Evolutionary conservation across 176 grass and related monocot species (phyloP).

Genomic region (Phoenix dactylifera): DNA sequence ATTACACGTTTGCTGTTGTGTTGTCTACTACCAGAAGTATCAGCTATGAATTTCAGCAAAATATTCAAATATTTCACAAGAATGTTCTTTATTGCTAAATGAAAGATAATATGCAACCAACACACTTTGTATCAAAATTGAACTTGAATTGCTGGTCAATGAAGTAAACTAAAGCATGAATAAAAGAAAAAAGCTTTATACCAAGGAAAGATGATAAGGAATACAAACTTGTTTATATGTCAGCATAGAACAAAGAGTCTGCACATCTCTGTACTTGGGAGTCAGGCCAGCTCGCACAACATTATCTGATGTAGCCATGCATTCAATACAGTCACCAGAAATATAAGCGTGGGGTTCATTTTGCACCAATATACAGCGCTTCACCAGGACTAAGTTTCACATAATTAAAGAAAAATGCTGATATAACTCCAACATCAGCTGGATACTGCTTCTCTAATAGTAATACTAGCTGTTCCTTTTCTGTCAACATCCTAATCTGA

Average conservation of each 20-base stretch:
- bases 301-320: slow-evolving; percentile 87
- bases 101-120: no score
- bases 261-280: slow-evolving; percentile 78
- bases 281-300: slow-evolving; percentile 89
- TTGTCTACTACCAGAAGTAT: no score
- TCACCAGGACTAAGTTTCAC: slow-evolving; percentile 76
- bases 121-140: no score
- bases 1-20: no score
- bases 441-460: slow-evolving; percentile 54
- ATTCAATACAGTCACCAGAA: slow-evolving; percentile 82
- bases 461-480: slow-evolving; percentile 69
- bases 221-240: slow-evolving; percentile 71
- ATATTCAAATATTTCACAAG: no score
- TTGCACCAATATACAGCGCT: slow-evolving; percentile 66
- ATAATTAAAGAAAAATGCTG: slow-evolving; percentile 70
- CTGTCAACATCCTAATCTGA: slow-evolving; percentile 65
- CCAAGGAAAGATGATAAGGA: not conserved
- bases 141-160: no score
- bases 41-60: no score
- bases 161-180: no score
- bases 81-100: no score
- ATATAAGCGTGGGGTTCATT: slow-evolving; percentile 89
- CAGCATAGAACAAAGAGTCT: slow-evolving; percentile 81
- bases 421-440: slow-evolving; percentile 73
- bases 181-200: no score